Evolutionary conservation across 176 grass and related monocot genomes (phyloP), one percentile per base, ranked within the genome.

Genomic region (Aegilops longissima): DNA sequence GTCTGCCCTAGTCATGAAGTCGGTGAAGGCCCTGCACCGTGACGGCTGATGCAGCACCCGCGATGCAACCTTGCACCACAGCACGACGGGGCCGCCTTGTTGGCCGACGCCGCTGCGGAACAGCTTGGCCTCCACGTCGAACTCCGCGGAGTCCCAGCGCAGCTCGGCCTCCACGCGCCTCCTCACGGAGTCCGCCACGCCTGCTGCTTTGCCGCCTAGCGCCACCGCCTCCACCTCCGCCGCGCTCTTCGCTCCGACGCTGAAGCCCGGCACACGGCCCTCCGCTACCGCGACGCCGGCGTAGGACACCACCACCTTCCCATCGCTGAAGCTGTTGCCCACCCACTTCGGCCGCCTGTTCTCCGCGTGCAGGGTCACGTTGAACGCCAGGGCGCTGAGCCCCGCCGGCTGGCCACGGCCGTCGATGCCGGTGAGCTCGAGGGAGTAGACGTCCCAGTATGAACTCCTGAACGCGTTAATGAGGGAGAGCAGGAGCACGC

Each of bases 321-420:
- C 71, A 24, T 74, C 23, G 71, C 40, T 74, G 71, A 74, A 74
- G 12, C 40, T 13, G 40, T 49, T 74, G 12, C 29, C 71, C 40
- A 8, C 23, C 40, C 8, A 13, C 71, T 29, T 42, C 40, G 3
- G 27, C 23, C 71, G 12, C n/a, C 1, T 10, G 40, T 74, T 74
- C 42, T 24, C 9, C 12, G 27, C 71, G 71, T 74, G 71, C 71
- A 74, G 71, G 23, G 71, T 74, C 71, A 74, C 13, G 71, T 74
- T 74, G 71, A 74, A 74, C 40, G 71, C 71, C 71, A 74, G n/a
- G 23, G 40, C 71, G 40, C 71, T 49, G 40, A 74, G 40, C 71
- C 40, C 71, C 23, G 71, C 23, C 12, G 71, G 71, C 40, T 74
- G 40, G 40, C 23, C 71, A 6, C 44, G 12, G 71, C 71, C 40